phyloP scores from a whole-genome alignment of 371 early-diverging fungal species.

The Apophysomyces sp. region DNA sequence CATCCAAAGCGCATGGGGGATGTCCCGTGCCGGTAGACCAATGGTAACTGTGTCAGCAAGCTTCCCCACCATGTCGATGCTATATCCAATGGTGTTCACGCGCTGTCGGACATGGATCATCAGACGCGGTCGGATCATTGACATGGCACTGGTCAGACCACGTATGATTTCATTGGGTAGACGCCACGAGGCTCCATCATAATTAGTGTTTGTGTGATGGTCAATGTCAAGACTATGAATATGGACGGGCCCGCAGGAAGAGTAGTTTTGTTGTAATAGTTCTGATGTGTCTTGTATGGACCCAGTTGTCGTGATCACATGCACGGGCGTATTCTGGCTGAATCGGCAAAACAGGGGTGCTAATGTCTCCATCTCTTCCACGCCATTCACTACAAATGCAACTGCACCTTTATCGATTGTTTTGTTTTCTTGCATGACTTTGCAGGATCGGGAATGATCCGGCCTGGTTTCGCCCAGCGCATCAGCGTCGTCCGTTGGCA shows the following conservation, averaged over 20 bases:
- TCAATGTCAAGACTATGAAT: conserved; percentile 22
- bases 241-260: background rate
- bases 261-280: background rate
- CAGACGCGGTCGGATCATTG: conserved; percentile 17
- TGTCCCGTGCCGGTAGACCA: conserved; percentile 44
- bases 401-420: conserved; percentile 4
- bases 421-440: background rate
- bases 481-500: conserved; percentile 28
- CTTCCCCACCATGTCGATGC: conserved; percentile 15
- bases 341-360: conserved; percentile 30
- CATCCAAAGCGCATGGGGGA: conserved; percentile 50
- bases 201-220: background rate
- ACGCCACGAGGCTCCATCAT: background rate
- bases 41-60: conserved; percentile 33
- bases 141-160: conserved; percentile 17
- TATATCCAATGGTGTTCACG: background rate
- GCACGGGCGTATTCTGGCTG: conserved; percentile 13
- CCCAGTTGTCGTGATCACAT: conserved; percentile 11
- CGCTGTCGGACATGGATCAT: conserved; percentile 22
- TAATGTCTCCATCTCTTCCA: conserved; percentile 9
- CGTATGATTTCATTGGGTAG: conserved; percentile 7
- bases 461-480: conserved; percentile 22
- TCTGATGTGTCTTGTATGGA: background rate
- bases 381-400: conserved; percentile 21
- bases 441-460: conserved; percentile 8